phyloP scores from a whole-genome alignment of 768 basidiomycete species.

The Suillus brevipes region DNA sequence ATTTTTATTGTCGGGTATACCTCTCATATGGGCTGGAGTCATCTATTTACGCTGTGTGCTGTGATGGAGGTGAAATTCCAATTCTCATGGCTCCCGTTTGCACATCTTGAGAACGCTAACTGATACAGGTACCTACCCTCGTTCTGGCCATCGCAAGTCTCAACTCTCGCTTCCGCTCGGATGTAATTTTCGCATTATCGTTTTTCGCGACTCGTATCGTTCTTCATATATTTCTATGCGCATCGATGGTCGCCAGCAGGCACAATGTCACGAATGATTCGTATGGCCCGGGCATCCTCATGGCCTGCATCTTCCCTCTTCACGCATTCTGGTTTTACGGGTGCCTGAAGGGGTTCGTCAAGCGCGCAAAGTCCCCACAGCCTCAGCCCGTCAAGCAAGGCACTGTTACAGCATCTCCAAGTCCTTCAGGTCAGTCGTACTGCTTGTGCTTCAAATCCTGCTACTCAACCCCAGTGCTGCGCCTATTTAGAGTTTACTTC shows the following conservation, averaged over 20 bases:
- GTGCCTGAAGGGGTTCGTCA: conserved; percentile 48
- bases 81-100: conserved; percentile 11
- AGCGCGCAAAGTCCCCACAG: conserved; percentile 24
- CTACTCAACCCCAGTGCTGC: not conserved
- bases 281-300: conserved; percentile 39
- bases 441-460: not conserved
- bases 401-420: not conserved
- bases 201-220: conserved; percentile 56
- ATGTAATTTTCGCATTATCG: conserved; percentile 46
- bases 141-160: conserved; percentile 49
- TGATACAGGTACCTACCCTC: conserved; percentile 50
- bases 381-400: conserved; percentile 3
- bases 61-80: conserved; percentile 46
- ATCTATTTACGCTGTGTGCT: conserved; percentile 45
- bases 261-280: conserved; percentile 33
- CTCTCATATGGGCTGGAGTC: conserved; percentile 35
- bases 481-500: conserved; percentile 11
- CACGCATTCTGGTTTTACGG: conserved; percentile 56
- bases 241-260: conserved; percentile 34
- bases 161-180: conserved; percentile 44
- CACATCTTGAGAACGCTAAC: not conserved
- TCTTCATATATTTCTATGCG: conserved; percentile 43
- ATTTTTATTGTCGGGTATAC: conserved; percentile 42
- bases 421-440: conserved; percentile 13
- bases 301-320: conserved; percentile 45